phyloP scores from a whole-genome alignment of 257 asterid genomes.

The Cinchona pubescens region DNA sequence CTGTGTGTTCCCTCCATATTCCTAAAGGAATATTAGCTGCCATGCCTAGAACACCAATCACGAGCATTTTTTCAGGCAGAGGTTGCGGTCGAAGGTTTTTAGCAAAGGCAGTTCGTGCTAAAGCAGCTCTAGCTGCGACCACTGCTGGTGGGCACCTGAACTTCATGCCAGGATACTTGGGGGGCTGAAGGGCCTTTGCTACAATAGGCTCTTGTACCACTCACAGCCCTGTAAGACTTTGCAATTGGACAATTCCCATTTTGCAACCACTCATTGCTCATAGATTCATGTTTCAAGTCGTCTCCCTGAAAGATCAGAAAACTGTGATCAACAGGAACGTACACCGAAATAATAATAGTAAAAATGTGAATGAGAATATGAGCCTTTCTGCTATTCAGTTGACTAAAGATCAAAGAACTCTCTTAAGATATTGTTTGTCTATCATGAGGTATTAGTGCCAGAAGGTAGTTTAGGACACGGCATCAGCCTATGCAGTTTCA shows the following conservation, averaged over 20 bases:
- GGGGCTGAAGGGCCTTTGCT: constrained; percentile 80
- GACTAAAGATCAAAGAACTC: neutral
- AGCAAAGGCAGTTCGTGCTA: constrained; percentile 75
- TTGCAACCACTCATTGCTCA: constrained; percentile 78
- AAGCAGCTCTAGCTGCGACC: constrained; percentile 76
- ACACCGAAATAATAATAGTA: neutral
- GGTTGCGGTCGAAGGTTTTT: constrained; percentile 91
- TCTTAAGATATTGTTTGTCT: neutral
- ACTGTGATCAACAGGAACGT: constrained; percentile 6
- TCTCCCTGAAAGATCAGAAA: constrained; percentile 52
- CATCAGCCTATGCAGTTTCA: neutral
- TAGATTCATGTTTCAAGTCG: constrained; percentile 62
- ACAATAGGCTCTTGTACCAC: constrained; percentile 73
- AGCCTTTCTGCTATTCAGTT: neutral
- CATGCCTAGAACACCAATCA: constrained; percentile 73
- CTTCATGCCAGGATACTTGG: constrained; percentile 73
- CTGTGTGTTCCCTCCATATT: constrained; percentile 90
- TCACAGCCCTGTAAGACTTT: constrained; percentile 79
- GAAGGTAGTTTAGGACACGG: neutral
- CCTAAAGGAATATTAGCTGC: constrained; percentile 88
- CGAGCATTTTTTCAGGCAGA: constrained; percentile 67
- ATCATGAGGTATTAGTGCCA: neutral
- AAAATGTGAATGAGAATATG: neutral
- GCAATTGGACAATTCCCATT: constrained; percentile 91
- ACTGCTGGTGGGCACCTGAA: constrained; percentile 73